phyloP scores from a whole-genome alignment of 2,329 filamentous ascomycete species.

The Aspergillus jensenii region DNA sequence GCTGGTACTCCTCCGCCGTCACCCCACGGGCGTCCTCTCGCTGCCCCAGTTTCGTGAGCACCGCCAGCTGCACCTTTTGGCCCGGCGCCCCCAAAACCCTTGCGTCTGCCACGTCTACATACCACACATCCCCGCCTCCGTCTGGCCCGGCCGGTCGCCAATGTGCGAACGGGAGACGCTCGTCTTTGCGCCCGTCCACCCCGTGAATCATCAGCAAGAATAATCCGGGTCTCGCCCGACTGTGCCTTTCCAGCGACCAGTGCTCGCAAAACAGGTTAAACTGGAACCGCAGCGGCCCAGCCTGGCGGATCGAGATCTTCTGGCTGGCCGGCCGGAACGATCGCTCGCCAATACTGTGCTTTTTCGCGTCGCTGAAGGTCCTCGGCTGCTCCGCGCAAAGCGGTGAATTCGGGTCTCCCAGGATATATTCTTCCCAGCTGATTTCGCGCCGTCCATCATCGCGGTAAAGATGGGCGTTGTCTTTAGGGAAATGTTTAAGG shows the following conservation, averaged over 20 bases:
- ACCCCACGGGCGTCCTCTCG: conserved; percentile 54
- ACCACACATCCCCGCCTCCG: conserved; percentile 79
- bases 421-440: conserved; percentile 80
- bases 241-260: conserved; percentile 67
- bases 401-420: conserved; percentile 56
- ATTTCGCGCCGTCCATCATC: conserved; percentile 63
- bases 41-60: conserved; percentile 57
- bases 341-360: conserved; percentile 53
- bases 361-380: conserved; percentile 49
- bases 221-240: conserved; percentile 63
- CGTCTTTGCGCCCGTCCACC: conserved; percentile 64
- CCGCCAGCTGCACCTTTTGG: conserved; percentile 65
- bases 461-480: conserved; percentile 70
- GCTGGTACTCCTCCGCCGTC: conserved; percentile 48
- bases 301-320: conserved; percentile 61
- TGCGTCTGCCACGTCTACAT: conserved; percentile 67
- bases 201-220: conserved; percentile 69
- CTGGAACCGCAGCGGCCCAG: conserved; percentile 68
- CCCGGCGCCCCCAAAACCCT: conserved; percentile 67
- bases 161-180: conserved; percentile 66
- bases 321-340: conserved; percentile 63
- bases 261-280: conserved; percentile 79
- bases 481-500: conserved; percentile 71
- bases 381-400: conserved; percentile 44
- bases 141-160: conserved; percentile 36